These are phyloP conservation scores for Candida tammaniensis DNA, from an alignment of 805 yeast genomes.

Conservation along the genomic window DNA sequence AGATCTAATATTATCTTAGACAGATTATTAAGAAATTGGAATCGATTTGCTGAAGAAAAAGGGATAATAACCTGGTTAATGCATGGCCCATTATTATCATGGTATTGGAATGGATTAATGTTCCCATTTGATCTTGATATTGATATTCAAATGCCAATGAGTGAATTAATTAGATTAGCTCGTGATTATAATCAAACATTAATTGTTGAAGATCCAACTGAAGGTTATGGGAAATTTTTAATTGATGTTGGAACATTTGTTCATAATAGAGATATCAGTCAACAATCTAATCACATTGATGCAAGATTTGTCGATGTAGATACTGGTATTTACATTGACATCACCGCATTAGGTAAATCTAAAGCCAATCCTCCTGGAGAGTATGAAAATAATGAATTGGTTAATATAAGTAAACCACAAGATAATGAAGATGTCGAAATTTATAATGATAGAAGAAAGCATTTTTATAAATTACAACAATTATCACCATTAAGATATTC, in stretches of 20 bases:
- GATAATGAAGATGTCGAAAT: slow-evolving; percentile 14
- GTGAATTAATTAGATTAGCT: slow-evolving; percentile 20
- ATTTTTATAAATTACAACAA: slow-evolving; percentile 46
- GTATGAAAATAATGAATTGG: slow-evolving; percentile 11
- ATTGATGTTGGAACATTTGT: slow-evolving; percentile 28
- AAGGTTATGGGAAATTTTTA: slow-evolving; percentile 25
- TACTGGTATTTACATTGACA: slow-evolving; percentile 57
- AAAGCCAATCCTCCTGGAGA: slow-evolving; percentile 15
- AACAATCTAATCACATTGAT: slow-evolving; percentile 25
- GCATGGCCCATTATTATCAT: slow-evolving; percentile 26
- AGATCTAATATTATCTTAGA: slow-evolving; percentile 21
- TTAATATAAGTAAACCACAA: slow-evolving; percentile 6
- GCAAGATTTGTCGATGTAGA: slow-evolving; percentile 58
- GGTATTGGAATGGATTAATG: slow-evolving; percentile 31
- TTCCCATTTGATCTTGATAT: slow-evolving; percentile 29
- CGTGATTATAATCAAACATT: slow-evolving; percentile 24
- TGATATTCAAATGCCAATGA: slow-evolving; percentile 27
- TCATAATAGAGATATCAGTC: slow-evolving; percentile 22
- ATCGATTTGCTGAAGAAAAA: slow-evolving; percentile 20
- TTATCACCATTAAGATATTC: slow-evolving; percentile 52
- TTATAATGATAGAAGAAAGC: slow-evolving; percentile 55
- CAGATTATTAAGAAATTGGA: slow-evolving; percentile 25
- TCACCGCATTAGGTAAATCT: slow-evolving; percentile 41
- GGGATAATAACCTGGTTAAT: slow-evolving; percentile 26
- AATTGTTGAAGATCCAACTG: slow-evolving; percentile 29